Evolutionary conservation across 495 filamentous ascomycete species (phyloP).

Genomic region (Darksidea phi): DNA sequence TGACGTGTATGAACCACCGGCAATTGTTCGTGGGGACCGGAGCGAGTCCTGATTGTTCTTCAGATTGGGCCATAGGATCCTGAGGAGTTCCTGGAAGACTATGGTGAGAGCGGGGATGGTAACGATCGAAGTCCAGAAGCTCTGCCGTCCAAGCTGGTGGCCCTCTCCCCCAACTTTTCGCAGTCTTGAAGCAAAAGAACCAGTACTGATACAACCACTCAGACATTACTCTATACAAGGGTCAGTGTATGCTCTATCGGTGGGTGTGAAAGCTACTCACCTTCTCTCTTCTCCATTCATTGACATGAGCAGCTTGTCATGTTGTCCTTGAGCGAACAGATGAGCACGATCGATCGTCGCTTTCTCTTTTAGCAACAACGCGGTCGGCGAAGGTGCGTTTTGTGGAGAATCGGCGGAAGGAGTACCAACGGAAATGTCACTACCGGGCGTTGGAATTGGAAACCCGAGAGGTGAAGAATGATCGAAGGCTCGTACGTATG

Average conservation of each 20-base stretch:
- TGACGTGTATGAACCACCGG: conserved; percentile 41
- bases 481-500: conserved; percentile 8
- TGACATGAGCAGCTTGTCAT: conserved; percentile 37
- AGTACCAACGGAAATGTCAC: conserved; percentile 23
- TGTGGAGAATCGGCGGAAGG: conserved; percentile 34
- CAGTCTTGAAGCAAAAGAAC: conserved; percentile 47
- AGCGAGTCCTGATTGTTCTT: too few species aligned
- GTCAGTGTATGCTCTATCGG: too few species aligned
- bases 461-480: conserved; percentile 24
- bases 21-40: conserved; percentile 3
- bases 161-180: conserved; percentile 48
- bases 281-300: conserved; percentile 35
- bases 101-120: neutral
- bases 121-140: conserved; percentile 30
- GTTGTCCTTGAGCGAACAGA: conserved; percentile 41
- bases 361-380: conserved; percentile 36
- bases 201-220: conserved; percentile 48
- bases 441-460: conserved; percentile 4
- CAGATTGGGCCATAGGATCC: too few species aligned
- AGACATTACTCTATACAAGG: conserved; percentile 24
- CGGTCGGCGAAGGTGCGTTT: conserved; percentile 37
- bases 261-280: too few species aligned
- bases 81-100: neutral
- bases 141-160: conserved; percentile 42
- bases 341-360: conserved; percentile 38